Evolutionary conservation across 202 grass and related monocot species (phyloP).

Genomic region (Zoysia matrella): DNA sequence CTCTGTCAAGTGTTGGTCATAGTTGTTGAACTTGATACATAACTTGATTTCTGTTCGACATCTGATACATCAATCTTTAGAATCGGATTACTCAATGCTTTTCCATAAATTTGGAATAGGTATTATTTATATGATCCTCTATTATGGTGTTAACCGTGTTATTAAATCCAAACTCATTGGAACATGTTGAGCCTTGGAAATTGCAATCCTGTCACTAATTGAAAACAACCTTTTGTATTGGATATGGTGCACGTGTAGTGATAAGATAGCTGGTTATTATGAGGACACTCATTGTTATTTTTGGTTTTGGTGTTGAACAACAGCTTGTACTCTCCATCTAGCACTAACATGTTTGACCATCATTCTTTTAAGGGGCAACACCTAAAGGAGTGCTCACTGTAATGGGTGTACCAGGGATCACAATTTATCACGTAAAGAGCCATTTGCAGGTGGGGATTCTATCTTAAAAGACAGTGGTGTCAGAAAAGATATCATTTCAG

Average conservation of each 20-base stretch:
- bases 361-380: conserved; percentile 78
- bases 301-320: conserved; percentile 22
- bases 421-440: too few relatives aligned
- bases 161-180: conserved; percentile 50
- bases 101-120: background rate
- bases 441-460: conserved; percentile 73
- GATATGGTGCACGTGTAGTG: conserved; percentile 18
- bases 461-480: conserved; percentile 14
- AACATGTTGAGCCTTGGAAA: conserved; percentile 41
- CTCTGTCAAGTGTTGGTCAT: conserved; percentile 47
- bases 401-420: background rate
- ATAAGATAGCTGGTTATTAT: conserved; percentile 39
- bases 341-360: background rate
- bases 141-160: conserved; percentile 26
- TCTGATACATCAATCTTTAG: conserved; percentile 19
- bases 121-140: conserved; percentile 28
- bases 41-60: background rate
- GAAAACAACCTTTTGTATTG: conserved; percentile 32
- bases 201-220: conserved; percentile 22
- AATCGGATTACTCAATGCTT: conserved; percentile 17
- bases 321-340: conserved; percentile 9
- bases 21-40: conserved; percentile 32
- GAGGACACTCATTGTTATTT: conserved; percentile 22
- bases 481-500: conserved; percentile 5
- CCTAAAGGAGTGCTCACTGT: conserved; percentile 98